Percentiles rank a stretch among this genome's conserved stretches.
Evolutionary conservation across 495 filamentous ascomycete species (phyloP).

Genomic region (Aspergillus avenaceus): DNA sequence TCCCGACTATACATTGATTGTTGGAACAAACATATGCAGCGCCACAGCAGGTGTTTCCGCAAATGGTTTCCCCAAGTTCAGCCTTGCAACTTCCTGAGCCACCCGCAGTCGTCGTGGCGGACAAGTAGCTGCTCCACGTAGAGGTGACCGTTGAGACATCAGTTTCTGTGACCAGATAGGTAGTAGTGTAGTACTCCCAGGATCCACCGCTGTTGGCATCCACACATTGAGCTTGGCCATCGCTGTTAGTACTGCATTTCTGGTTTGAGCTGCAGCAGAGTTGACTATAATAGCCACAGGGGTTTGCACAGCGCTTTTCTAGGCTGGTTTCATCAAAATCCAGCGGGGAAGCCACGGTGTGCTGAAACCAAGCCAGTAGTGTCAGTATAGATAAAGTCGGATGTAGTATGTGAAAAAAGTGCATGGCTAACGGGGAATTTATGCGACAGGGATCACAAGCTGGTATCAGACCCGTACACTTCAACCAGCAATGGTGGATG

Average conservation of each 20-base stretch:
- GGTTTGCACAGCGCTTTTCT: slow-evolving; percentile 54
- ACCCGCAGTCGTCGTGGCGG: slow-evolving; percentile 25
- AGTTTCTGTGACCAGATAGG: slow-evolving; percentile 59
- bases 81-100: slow-evolving; percentile 48
- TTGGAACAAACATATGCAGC: slow-evolving; percentile 62
- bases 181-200: slow-evolving; percentile 64
- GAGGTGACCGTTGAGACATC: slow-evolving; percentile 62
- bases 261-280: slow-evolving; percentile 62
- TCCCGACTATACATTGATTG: slow-evolving; percentile 35
- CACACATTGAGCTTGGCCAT: slow-evolving; percentile 51
- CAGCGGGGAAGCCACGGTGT: slow-evolving; percentile 35
- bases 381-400: slow-evolving; percentile 25
- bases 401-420: slow-evolving; percentile 21
- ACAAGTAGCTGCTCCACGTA: slow-evolving; percentile 55
- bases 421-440: slow-evolving; percentile 24
- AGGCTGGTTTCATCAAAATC: slow-evolving; percentile 18
- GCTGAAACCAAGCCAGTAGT: slow-evolving; percentile 19
- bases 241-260: slow-evolving; percentile 59
- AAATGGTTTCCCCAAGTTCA: slow-evolving; percentile 58
- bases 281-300: slow-evolving; percentile 63
- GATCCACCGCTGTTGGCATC: slow-evolving; percentile 25
- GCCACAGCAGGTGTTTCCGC: slow-evolving; percentile 73
- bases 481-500: too few species aligned
- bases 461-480: not conserved
- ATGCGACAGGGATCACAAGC: not conserved